Conservation (phyloP, 345 rosid genomes). For the Firmiana major region DNA sequence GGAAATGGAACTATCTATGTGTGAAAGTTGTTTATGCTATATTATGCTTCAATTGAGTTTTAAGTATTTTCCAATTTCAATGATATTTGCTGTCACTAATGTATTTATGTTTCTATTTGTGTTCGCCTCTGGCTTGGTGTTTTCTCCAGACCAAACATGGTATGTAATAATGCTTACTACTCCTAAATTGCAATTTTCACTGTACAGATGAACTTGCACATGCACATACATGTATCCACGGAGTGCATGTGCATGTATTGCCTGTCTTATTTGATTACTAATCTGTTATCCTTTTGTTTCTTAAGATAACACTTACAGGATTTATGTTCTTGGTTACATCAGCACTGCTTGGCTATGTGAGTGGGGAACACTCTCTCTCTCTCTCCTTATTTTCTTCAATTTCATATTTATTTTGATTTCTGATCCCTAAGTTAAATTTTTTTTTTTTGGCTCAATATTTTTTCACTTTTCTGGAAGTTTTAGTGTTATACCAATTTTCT, state of each 20-base stretch:
- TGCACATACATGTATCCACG: background rate
- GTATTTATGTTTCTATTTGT: slow-evolving; percentile 13
- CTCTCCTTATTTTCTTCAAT: background rate
- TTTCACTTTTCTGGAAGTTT: background rate
- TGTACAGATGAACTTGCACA: background rate
- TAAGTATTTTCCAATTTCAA: background rate
- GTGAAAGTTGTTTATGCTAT: background rate
- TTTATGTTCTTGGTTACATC: slow-evolving; percentile 84
- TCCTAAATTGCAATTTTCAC: background rate
- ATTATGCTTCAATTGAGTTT: background rate
- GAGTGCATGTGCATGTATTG: background rate
- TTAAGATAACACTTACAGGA: slow-evolving; percentile 88
- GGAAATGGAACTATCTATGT: background rate
- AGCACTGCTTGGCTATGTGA: slow-evolving; percentile 88
- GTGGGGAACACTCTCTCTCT: slow-evolving; percentile 28
- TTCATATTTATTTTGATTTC: background rate
- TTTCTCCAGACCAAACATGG: slow-evolving; percentile 86
- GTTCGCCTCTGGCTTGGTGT: slow-evolving; percentile 21
- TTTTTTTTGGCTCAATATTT: background rate
- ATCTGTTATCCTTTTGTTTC: slow-evolving; percentile 19
- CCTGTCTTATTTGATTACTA: background rate
- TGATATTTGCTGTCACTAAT: slow-evolving; percentile 20
- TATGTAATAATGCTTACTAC: slow-evolving; percentile 28
- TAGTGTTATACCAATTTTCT: background rate
- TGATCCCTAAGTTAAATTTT: background rate